Evolutionary conservation across 2,329 filamentous ascomycete species (phyloP), one percentile per base, ranked within the genome.

Genomic region (Ceratocystis variospora): DNA sequence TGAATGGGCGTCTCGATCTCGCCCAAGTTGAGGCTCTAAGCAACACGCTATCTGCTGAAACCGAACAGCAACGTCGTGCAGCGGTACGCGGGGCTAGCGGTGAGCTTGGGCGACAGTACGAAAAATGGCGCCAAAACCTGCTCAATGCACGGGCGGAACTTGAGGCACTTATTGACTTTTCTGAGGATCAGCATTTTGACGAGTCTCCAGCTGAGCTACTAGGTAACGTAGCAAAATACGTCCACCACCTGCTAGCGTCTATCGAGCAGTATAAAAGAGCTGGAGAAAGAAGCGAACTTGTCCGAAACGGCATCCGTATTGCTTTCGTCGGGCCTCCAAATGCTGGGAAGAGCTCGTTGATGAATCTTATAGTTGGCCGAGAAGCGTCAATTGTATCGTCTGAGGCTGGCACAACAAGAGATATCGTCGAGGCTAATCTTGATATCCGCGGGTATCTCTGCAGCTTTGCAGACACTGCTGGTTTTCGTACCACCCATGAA

Each of bases 161-260:
- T 48, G 94, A 99, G 76, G 94, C 94, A 0, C 77, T 99, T 70
- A 97, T 99, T 69, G 94, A 99, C 75, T 99, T 99, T 74, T 88
- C 90, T 0, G 94, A 99, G 74, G 94, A 97, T 72, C 93, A 99
- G 76, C 89, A 97, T 77, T 96, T 99, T 72, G 92, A 97, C 71
- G 91, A 96, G 75, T 87, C 89, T 2, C 88, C 90, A 0, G 77
- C 80, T 0, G 82, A 88, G 66, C 79, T 97, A 25, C 80, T 95
- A 57, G 74, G 73, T 0, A 90, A 86, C 62, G 89, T 96, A 37
- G 81, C 84, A 1, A 70, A 70, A 0, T 85, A 91, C 72, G 83
- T 96, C 1, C 73, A 74, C 0, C 74, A 72, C 0, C 82, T 97
- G 66, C 77, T 85, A 65, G 73, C 74, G 37, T 80, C 86, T 66